A percentile compares a stretch with the other conserved stretches of the same genome.
Conservation (phyloP, 208 protist genomes). For the Acanthamoeba triangularis region DNA sequence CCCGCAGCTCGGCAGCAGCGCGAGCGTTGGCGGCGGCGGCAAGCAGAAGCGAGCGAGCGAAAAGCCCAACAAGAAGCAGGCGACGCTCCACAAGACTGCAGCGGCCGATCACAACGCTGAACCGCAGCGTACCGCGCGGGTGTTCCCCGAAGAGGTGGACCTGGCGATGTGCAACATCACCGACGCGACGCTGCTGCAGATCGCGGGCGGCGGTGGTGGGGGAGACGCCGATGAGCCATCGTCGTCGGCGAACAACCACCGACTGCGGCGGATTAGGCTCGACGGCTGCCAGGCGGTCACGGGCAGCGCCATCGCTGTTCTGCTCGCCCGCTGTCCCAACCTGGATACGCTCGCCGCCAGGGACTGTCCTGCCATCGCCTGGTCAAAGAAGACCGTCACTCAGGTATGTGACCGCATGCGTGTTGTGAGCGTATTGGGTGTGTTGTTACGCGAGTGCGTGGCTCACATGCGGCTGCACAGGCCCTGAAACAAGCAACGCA, state of each 20-base stretch:
- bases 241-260: not conserved
- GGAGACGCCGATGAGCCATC: not conserved
- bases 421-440: no score
- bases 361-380: not conserved
- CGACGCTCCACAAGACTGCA: not conserved
- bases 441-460: no score
- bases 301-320: not conserved
- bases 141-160: constrained; percentile 37
- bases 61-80: not conserved
- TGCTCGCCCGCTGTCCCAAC: not conserved
- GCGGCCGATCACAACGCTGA: not conserved
- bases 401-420: not conserved
- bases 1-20: not conserved
- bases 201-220: not conserved
- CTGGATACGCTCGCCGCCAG: not conserved
- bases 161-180: not conserved
- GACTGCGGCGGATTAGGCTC: not conserved
- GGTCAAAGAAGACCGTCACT: not conserved
- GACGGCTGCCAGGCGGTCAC: not conserved
- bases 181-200: not conserved
- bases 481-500: not conserved
- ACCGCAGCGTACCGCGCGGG: not conserved
- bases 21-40: not conserved
- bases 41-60: not conserved
- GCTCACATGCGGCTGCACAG: not conserved